A percentile compares a stretch with the other conserved stretches of the same genome.
Evolutionary conservation across 495 filamentous ascomycete species (phyloP).

Genomic region (Saxophila tyrrhenica): DNA sequence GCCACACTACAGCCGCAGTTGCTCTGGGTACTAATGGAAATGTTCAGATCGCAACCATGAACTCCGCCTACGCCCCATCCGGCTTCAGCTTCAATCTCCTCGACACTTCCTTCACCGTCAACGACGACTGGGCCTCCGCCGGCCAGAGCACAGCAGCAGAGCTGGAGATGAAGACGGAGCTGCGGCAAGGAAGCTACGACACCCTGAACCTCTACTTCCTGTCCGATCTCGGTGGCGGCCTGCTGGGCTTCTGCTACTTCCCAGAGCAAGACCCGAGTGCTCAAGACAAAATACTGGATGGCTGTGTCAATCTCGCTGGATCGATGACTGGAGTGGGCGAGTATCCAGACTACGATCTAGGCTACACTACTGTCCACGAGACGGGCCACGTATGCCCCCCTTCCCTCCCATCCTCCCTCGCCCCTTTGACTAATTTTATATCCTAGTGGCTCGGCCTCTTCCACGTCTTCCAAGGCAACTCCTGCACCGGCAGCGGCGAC

Average conservation of each 20-base stretch:
- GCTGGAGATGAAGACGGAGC: constrained; percentile 23
- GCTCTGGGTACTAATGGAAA: background rate
- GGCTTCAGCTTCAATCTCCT: constrained; percentile 18
- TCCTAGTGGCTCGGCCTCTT: constrained; percentile 44
- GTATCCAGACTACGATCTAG: constrained; percentile 34
- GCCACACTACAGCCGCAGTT: no score
- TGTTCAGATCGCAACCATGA: constrained; percentile 10
- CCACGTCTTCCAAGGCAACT: constrained; percentile 42
- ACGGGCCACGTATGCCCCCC: constrained; percentile 38
- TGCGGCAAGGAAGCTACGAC: constrained; percentile 53
- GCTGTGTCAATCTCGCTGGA: constrained; percentile 41
- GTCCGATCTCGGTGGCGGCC: constrained; percentile 12
- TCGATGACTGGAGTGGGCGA: constrained; percentile 35
- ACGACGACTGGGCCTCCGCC: constrained; percentile 11
- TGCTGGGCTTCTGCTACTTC: constrained; percentile 5
- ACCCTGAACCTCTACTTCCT: constrained; percentile 27
- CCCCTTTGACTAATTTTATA: no score
- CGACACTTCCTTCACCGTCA: constrained; percentile 7
- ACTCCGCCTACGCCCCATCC: constrained; percentile 13
- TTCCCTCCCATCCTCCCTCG: no score
- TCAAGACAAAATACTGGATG: constrained; percentile 24
- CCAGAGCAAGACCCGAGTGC: background rate
- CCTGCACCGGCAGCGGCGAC: constrained; percentile 34
- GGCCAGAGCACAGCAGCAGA: background rate
- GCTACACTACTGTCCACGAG: constrained; percentile 44